Conservation (phyloP, 1,139 yeast species). For the Candida frijolesensis region DNA sequence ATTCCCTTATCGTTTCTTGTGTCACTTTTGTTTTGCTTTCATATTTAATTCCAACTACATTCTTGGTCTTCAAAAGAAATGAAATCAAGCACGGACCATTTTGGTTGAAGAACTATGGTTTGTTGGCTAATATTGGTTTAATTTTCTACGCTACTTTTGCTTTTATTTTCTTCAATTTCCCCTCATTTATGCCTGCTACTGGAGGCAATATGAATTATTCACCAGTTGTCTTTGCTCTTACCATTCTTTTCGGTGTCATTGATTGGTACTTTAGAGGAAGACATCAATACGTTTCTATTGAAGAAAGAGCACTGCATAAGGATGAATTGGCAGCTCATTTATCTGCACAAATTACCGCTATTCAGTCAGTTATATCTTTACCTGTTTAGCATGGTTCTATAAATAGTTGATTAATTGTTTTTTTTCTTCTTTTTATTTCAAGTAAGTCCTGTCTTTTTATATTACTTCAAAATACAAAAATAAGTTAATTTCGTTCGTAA, state of each 20-base stretch:
- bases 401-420: background rate
- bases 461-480: background rate
- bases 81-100: slow-evolving; percentile 44
- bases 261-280: slow-evolving; percentile 45
- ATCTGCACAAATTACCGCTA: slow-evolving; percentile 27
- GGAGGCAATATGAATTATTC: slow-evolving; percentile 51
- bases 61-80: slow-evolving; percentile 37
- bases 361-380: slow-evolving; percentile 26
- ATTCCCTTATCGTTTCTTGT: slow-evolving; percentile 42
- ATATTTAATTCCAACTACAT: slow-evolving; percentile 35
- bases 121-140: slow-evolving; percentile 10
- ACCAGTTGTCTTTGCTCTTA: slow-evolving; percentile 41
- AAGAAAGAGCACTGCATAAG: slow-evolving; percentile 25
- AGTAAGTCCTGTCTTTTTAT: background rate
- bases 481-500: too few relatives aligned
- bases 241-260: slow-evolving; percentile 29
- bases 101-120: slow-evolving; percentile 47
- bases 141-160: slow-evolving; percentile 42
- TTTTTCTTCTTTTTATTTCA: background rate
- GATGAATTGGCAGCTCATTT: slow-evolving; percentile 28
- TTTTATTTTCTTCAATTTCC: slow-evolving; percentile 45
- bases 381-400: background rate
- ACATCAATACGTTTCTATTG: slow-evolving; percentile 28
- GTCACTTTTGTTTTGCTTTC: slow-evolving; percentile 38
- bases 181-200: slow-evolving; percentile 46